These are phyloP conservation scores for Chloroidium sp. DNA, from an alignment of 163 green algal species.

Conservation along the genomic window DNA sequence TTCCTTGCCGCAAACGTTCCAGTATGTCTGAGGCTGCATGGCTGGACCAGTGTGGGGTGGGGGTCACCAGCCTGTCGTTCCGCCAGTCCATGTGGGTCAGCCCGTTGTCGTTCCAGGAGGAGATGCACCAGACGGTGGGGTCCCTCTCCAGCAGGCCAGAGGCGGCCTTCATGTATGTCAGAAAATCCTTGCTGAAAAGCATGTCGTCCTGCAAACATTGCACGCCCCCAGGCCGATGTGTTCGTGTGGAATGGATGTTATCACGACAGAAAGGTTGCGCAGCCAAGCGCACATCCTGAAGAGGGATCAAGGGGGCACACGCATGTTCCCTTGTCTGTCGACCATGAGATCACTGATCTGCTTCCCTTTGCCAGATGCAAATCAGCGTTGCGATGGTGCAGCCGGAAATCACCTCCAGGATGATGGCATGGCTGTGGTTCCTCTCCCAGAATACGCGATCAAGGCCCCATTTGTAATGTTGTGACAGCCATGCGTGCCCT, in stretches of 20 bases:
- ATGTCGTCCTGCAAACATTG: conserved; percentile 46
- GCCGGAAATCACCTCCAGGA: conserved; percentile 29
- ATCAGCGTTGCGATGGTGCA: too few relatives aligned
- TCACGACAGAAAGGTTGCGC: too few relatives aligned
- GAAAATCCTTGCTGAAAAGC: conserved; percentile 59
- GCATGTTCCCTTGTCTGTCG: too few relatives aligned
- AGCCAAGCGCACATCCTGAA: too few relatives aligned
- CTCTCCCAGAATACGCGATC: conserved; percentile 33
- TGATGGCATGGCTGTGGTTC: conserved; percentile 40
- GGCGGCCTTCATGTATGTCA: conserved; percentile 46
- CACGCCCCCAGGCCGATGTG: too few relatives aligned
- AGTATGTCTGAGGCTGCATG: too few relatives aligned
- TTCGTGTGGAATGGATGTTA: too few relatives aligned
- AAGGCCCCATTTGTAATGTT: conserved; percentile 46
- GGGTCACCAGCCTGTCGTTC: conserved; percentile 15
- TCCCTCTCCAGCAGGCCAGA: conserved; percentile 47
- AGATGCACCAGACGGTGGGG: conserved; percentile 45
- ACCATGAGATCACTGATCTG: too few relatives aligned
- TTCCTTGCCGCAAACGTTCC: too few relatives aligned
- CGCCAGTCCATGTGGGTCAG: conserved; percentile 31
- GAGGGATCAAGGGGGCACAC: too few relatives aligned
- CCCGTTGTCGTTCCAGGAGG: conserved; percentile 71
- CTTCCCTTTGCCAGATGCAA: too few relatives aligned
- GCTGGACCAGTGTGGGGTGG: too few relatives aligned
- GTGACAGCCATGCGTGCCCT: conserved; percentile 31